These are phyloP conservation scores for Kazachstania viticola DNA, from an alignment of 805 yeast genomes.

Conservation along the genomic window DNA sequence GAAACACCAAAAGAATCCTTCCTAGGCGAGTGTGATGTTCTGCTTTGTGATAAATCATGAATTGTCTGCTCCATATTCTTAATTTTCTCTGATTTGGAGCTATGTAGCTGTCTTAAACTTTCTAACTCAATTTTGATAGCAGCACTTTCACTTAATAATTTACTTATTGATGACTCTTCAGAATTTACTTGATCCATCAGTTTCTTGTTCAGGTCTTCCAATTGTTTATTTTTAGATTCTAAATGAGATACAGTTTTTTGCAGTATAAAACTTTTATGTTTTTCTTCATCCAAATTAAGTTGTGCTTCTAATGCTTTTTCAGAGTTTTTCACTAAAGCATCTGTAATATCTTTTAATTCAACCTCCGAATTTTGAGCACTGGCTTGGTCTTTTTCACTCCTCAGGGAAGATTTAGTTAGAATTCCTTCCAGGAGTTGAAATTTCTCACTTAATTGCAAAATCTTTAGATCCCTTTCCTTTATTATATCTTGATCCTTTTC, in stretches of 20 bases:
- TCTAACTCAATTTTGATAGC: conserved; percentile 10
- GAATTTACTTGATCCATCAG: conserved; percentile 13
- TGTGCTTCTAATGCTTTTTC: conserved; percentile 14
- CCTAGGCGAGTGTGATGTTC: background rate
- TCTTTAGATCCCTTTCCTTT: conserved; percentile 2
- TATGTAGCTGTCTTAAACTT: conserved; percentile 7
- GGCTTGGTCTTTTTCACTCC: too few relatives aligned
- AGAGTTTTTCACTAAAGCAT: conserved; percentile 15
- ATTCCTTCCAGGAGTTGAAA: too few relatives aligned
- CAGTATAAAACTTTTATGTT: conserved; percentile 5
- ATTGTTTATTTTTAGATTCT: conserved; percentile 6
- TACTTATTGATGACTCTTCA: conserved; percentile 12
- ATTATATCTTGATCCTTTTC: too few relatives aligned
- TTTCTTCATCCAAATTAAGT: conserved; percentile 11
- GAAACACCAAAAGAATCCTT: background rate
- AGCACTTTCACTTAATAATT: conserved; percentile 8
- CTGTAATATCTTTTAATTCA: conserved; percentile 6
- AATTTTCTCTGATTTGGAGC: conserved; percentile 8
- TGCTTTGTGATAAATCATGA: conserved; percentile 1
- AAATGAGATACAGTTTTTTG: conserved; percentile 6
- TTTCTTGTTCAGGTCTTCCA: conserved; percentile 16
- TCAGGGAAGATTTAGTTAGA: too few relatives aligned
- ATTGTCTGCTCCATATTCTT: conserved; percentile 7
- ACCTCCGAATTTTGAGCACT: background rate
- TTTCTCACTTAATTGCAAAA: conserved; percentile 5